Conservation (phyloP, 257 asterid species). For the Scutellaria minor region DNA sequence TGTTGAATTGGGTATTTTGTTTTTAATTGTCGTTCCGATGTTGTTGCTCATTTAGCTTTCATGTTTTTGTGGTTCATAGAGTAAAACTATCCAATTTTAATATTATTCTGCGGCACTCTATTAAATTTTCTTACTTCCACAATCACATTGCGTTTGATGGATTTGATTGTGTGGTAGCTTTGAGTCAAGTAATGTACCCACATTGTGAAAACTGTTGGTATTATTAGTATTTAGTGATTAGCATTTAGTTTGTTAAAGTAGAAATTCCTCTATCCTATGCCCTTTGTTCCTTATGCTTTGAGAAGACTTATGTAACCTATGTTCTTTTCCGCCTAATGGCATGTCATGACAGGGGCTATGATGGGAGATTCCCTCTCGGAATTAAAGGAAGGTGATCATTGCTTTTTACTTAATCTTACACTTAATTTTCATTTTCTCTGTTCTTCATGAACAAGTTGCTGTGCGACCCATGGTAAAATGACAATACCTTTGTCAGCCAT, state of each 20-base stretch:
- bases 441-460: background rate
- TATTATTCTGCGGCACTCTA: background rate
- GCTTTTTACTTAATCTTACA: background rate
- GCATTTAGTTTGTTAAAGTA: background rate
- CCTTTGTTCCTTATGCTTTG: slow-evolving; percentile 6
- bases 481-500: background rate
- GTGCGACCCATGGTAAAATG: no score
- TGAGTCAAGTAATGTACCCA: background rate
- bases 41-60: background rate
- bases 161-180: background rate
- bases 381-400: slow-evolving; percentile 42
- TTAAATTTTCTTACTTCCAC: background rate
- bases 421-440: background rate
- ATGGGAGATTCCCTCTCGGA: slow-evolving; percentile 39
- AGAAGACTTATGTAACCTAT: background rate
- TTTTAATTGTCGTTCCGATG: slow-evolving; percentile 6
- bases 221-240: background rate
- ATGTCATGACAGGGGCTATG: slow-evolving; percentile 37
- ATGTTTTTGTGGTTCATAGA: background rate
- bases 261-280: background rate
- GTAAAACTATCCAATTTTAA: background rate
- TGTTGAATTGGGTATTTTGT: background rate
- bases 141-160: background rate
- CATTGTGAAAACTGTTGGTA: background rate
- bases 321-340: slow-evolving; percentile 28